phyloP scores from a whole-genome alignment of 257 asterid species.

The Perilla frutescens region DNA sequence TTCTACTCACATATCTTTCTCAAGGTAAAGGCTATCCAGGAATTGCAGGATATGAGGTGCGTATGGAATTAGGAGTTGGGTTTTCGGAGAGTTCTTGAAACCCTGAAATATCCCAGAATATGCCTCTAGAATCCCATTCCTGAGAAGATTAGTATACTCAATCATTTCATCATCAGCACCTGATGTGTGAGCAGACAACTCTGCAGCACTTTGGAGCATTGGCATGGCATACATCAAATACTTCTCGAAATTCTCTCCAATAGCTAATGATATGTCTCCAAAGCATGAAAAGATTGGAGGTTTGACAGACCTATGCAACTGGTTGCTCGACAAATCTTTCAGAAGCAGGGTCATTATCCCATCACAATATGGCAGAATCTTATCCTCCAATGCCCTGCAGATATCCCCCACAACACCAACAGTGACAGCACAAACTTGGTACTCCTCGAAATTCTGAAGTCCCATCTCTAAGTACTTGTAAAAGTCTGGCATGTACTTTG shows the following conservation, averaged over 20 bases:
- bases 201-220: constrained; percentile 93
- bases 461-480: constrained; percentile 91
- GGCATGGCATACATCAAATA: constrained; percentile 89
- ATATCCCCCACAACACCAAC: constrained; percentile 93
- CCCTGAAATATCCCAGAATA: constrained; percentile 90
- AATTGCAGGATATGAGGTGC: constrained; percentile 86
- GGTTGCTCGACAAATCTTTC: constrained; percentile 78
- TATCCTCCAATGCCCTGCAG: constrained; percentile 86
- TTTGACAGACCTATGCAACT: constrained; percentile 84
- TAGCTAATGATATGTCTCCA: constrained; percentile 87
- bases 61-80: constrained; percentile 72
- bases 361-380: constrained; percentile 75
- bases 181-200: constrained; percentile 71
- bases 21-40: constrained; percentile 78
- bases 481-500: constrained; percentile 79
- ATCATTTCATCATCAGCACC: constrained; percentile 78
- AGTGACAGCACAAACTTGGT: constrained; percentile 89
- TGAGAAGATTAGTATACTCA: constrained; percentile 70
- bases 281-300: constrained; percentile 91
- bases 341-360: constrained; percentile 86
- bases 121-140: constrained; percentile 86
- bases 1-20: constrained; percentile 74
- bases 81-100: constrained; percentile 77
- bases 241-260: constrained; percentile 83
- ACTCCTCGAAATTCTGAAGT: constrained; percentile 90